Evolutionary conservation across 2,329 filamentous ascomycete genomes (phyloP), one percentile per base, ranked within the genome.

Genomic region (Hortaea werneckii): DNA sequence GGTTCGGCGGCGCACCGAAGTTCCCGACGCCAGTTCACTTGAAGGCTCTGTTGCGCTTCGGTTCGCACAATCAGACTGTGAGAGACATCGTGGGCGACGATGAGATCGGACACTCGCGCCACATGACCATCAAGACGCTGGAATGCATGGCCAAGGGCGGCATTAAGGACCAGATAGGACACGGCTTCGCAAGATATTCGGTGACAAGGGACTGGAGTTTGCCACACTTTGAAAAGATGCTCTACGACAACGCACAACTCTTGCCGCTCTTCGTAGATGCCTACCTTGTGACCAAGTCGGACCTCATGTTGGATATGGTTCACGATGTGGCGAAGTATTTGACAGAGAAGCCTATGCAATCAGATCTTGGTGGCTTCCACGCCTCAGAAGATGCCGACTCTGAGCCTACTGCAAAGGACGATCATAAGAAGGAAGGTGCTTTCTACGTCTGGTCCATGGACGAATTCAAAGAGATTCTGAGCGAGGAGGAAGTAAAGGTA

Each of bases 171-270:
- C 83, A 86, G 50, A 77, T 90, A 49, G 85, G 85, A 38, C 78
- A 85, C 59, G 85, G 86, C 5, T 87, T 88, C 57, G 79, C 83
- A 34, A 79, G 90, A 43, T 95, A 94, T 62, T 94, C 87, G 10
- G 84, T 94, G 6, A 96, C 90, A 0, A 72, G 80, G 10, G 86
- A 96, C 66, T 98, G 92, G 92, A 86, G 84, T 51, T 71, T 96
- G 40, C 92, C 92, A 8, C 89, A 95, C 63, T 98, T 96, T 57
- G 92, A 98, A 69, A 96, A 96, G 71, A 88, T 96, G 77, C 77
- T 95, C 7, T 88, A 87, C 45, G 92, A 96, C 60, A 94, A 98
- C 58, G 83, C 86, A 0, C 83, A 95, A 54, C 74, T 96, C 1
- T 70, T 98, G 2, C 77, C 82, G 26, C 74, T 92, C 5, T 96